phyloP scores from a whole-genome alignment of 2,329 filamentous ascomycete species.

The Penicillium sp. region DNA sequence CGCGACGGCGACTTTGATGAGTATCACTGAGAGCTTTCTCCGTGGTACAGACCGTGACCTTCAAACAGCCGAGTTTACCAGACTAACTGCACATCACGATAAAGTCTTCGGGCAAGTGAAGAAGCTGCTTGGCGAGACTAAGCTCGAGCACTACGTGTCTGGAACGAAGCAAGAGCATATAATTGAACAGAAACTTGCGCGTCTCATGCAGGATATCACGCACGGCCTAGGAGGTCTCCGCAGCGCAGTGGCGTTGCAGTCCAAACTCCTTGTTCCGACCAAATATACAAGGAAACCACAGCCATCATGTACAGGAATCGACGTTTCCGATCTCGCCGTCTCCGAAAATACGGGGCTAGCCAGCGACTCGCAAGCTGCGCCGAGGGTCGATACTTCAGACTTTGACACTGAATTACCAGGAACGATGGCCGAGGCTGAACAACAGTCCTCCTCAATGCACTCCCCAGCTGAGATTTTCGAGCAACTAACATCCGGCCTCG shows the following conservation, averaged over 20 bases:
- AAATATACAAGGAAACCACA: neutral
- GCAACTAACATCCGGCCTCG: neutral
- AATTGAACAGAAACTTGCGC: constrained; percentile 55
- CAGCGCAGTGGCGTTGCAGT: constrained; percentile 87
- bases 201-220: constrained; percentile 79
- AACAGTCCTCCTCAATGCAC: neutral
- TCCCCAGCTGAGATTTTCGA: neutral
- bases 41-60: neutral
- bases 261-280: constrained; percentile 44
- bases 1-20: neutral
- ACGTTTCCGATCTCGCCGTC: neutral
- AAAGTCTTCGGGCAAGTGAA: neutral
- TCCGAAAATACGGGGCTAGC: neutral
- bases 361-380: neutral
- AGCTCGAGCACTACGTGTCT: neutral
- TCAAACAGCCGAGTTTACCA: neutral
- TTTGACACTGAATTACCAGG: too few relatives aligned
- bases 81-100: neutral
- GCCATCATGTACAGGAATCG: neutral
- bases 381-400: neutral
- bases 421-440: neutral
- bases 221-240: constrained; percentile 88
- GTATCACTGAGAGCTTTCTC: neutral
- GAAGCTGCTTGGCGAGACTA: neutral
- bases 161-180: neutral